phyloP scores from a whole-genome alignment of 1,284 basidiomycete genomes.

The Exobasidium rhododendri region DNA sequence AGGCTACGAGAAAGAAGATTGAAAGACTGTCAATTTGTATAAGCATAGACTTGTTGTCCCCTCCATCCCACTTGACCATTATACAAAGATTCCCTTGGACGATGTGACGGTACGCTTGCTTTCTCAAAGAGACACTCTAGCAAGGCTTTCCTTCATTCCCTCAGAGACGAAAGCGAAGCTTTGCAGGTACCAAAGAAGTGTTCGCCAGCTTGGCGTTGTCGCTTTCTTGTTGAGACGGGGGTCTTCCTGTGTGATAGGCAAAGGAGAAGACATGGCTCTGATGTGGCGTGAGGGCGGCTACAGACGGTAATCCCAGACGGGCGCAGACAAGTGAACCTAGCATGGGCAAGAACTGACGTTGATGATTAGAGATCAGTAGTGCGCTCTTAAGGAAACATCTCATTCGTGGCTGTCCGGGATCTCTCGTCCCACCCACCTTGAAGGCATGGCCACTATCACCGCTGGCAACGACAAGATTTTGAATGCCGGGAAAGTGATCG shows the following conservation, averaged over 20 bases:
- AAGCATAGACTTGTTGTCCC: neutral
- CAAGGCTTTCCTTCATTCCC: too few relatives aligned
- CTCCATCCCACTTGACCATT: neutral
- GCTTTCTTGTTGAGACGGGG: neutral
- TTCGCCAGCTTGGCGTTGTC: neutral
- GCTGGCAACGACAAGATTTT: slow-evolving; percentile 57
- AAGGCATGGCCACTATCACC: slow-evolving; percentile 59
- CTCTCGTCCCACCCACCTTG: slow-evolving; percentile 52
- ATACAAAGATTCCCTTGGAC: neutral
- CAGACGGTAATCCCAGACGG: slow-evolving; percentile 57
- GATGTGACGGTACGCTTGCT: slow-evolving; percentile 1
- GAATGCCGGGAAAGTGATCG: slow-evolving; percentile 56
- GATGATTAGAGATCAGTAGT: neutral
- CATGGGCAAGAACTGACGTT: slow-evolving; percentile 69
- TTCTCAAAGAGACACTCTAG: too few relatives aligned
- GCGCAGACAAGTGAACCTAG: slow-evolving; percentile 73
- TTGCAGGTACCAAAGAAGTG: neutral
- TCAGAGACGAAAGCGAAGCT: neutral
- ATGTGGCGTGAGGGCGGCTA: slow-evolving; percentile 13
- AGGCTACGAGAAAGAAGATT: slow-evolving; percentile 54
- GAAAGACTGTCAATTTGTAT: neutral
- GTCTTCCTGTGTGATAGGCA: slow-evolving; percentile 22
- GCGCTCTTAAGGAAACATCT: neutral
- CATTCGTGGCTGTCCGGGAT: too few relatives aligned
- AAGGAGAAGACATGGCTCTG: slow-evolving; percentile 28